Conservation (phyloP, 2,329 filamentous ascomycete species). For the Geosmithia morbida region DNA sequence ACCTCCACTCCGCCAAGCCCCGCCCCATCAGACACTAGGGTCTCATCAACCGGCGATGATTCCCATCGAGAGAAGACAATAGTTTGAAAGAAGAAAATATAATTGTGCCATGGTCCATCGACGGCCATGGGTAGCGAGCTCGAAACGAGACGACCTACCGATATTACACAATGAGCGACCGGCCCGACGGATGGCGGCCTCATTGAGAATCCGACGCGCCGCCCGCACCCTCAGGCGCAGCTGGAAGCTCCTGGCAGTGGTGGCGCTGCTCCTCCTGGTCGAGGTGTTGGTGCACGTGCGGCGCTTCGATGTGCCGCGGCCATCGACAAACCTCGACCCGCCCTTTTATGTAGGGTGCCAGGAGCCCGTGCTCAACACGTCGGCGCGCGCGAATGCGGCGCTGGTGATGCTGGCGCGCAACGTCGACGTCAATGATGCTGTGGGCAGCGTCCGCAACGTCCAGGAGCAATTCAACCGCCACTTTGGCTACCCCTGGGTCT, state of each 20-base stretch:
- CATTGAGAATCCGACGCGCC: neutral
- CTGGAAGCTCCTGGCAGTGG: constrained; percentile 9
- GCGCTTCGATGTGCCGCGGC: constrained; percentile 17
- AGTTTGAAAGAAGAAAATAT: no score
- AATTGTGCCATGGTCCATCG: neutral
- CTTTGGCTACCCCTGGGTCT: constrained; percentile 30
- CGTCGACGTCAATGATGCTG: constrained; percentile 22
- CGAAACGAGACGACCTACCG: neutral
- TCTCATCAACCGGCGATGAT: no score
- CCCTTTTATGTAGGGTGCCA: constrained; percentile 24
- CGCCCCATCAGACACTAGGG: no score
- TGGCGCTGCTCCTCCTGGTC: constrained; percentile 7
- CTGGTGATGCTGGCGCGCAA: constrained; percentile 32
- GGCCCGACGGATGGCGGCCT: neutral
- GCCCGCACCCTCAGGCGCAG: constrained; percentile 2
- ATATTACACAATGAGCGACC: neutral
- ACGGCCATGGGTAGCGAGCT: neutral
- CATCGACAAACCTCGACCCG: constrained; percentile 19
- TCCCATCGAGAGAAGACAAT: no score
- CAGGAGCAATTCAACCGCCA: constrained; percentile 29
- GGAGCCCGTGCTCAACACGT: constrained; percentile 16
- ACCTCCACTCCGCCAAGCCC: no score
- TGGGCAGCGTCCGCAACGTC: constrained; percentile 22
- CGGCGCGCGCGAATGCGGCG: constrained; percentile 25
- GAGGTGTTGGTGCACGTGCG: constrained; percentile 13